Evolutionary conservation across 768 basidiomycete genomes (phyloP).

Genomic region (Hemileccinum rubropunctum): DNA sequence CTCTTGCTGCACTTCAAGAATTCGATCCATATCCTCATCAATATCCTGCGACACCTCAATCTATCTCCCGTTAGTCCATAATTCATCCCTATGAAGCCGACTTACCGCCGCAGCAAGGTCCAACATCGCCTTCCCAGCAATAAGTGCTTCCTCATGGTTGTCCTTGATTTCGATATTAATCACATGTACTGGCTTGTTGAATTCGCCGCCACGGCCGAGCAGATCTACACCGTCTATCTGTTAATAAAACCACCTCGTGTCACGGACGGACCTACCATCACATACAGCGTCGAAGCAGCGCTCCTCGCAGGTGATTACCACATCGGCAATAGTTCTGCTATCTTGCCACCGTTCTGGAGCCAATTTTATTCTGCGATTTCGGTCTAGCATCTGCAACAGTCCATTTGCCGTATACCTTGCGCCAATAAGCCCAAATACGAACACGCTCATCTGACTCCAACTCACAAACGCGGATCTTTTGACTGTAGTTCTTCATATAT

Average conservation of each 20-base stretch:
- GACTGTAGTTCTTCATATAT: constrained; percentile 87
- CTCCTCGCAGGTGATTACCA: constrained; percentile 99
- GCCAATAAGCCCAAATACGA: constrained; percentile 12
- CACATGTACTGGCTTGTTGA: constrained; percentile 90
- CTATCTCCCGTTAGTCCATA: constrained; percentile 39
- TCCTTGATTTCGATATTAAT: constrained; percentile 99
- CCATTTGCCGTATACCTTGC: constrained; percentile 90
- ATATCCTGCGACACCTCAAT: constrained; percentile 84
- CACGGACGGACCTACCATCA: constrained; percentile 64
- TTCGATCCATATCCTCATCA: constrained; percentile 86
- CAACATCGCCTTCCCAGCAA: constrained; percentile 93
- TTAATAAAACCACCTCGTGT: constrained; percentile 8
- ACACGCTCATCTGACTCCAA: constrained; percentile 10
- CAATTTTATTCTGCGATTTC: constrained; percentile 86
- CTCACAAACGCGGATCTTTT: constrained; percentile 85
- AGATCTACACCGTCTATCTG: constrained; percentile 55
- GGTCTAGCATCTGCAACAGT: constrained; percentile 91
- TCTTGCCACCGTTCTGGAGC: constrained; percentile 99
- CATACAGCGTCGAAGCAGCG: constrained; percentile 98
- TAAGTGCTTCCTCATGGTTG: constrained; percentile 96
- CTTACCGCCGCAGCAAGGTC: constrained; percentile 88
- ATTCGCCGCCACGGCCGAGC: constrained; percentile 82
- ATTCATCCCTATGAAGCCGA: constrained; percentile 11
- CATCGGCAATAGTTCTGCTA: constrained; percentile 80
- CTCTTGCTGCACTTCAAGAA: constrained; percentile 82